Conservation (phyloP, 495 filamentous ascomycete genomes). For the Cladorrhinum samala region DNA sequence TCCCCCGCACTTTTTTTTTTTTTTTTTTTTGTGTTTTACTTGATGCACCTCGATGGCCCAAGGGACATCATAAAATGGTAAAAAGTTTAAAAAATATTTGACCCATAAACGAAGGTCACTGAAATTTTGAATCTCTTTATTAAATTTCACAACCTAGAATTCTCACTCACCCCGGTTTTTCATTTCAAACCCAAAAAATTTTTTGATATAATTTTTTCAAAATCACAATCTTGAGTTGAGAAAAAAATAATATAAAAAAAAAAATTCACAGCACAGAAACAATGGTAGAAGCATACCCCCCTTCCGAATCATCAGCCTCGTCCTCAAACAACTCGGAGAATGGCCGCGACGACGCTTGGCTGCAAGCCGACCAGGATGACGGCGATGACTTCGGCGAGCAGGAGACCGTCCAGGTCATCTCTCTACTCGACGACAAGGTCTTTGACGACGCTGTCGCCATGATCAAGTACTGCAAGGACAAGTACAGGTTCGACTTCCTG, state of each 20-base stretch:
- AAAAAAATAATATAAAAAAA: background rate
- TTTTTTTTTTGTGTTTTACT: background rate
- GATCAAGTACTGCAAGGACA: constrained; percentile 65
- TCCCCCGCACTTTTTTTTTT: background rate
- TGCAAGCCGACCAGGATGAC: constrained; percentile 57
- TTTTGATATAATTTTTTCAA: background rate
- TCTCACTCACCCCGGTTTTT: too few species aligned
- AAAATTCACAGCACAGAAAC: background rate
- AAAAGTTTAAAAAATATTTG: background rate
- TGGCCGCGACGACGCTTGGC: constrained; percentile 76
- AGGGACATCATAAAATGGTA: background rate
- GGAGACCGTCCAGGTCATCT: constrained; percentile 53
- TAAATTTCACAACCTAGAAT: background rate
- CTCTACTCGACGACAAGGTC: constrained; percentile 62
- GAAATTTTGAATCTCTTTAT: background rate
- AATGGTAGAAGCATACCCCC: constrained; percentile 23
- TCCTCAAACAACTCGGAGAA: constrained; percentile 27
- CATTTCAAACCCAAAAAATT: background rate
- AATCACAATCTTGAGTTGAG: background rate
- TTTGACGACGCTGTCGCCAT: constrained; percentile 61
- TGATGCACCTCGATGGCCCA: background rate
- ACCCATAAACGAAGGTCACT: background rate
- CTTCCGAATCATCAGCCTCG: constrained; percentile 11
- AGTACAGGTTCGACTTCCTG: constrained; percentile 69
- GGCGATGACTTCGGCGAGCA: constrained; percentile 44